Evolutionary conservation across 75 land plant species (phyloP), one percentile per base, ranked within the genome.

Genomic region (Selaginella tamariscina): DNA sequence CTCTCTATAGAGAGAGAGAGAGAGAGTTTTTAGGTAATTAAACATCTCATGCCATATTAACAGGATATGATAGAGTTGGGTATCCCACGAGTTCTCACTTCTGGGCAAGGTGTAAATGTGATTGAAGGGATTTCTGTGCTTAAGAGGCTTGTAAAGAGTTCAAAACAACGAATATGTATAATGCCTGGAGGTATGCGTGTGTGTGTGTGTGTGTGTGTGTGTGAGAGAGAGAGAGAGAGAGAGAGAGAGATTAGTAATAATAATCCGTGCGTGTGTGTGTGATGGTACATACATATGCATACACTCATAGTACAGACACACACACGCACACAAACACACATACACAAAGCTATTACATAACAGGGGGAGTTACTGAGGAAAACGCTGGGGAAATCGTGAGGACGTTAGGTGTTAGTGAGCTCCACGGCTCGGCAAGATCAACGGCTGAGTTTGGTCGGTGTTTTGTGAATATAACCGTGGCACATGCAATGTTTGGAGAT

Each of bases 141-240:
- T 28, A 23, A 54, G 1, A 24, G 5, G 2, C 32, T 70, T 27
- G 33, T 70, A 29, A 32, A 2, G 39, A 60, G 26, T 31, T 15
- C 66, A 24, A 32, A 23, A 0, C 0, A 63, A 0, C 67, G 72
- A 21, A 30, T 70, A 0, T 0, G 64, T 9, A 29, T 70, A 0
- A 0, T 70, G 66, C 72, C 72, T 0, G 72, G 66, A 24, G 72
- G 67, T 31, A 5, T 39, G 49, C 49, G 15, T n/a, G n/a, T n/a
- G n/a, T n/a, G n/a, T n/a, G n/a, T n/a, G n/a, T n/a, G n/a, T n/a
- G n/a, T n/a, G n/a, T n/a, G n/a, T n/a, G n/a, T n/a, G n/a, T n/a
- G n/a, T n/a, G n/a, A n/a, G n/a, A n/a, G n/a, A n/a, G n/a, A n/a
- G n/a, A n/a, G n/a, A n/a, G n/a, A n/a, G n/a, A n/a, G n/a, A n/a